Evolutionary conservation across 768 basidiomycete genomes (phyloP).

Genomic region (Russula vinacea): DNA sequence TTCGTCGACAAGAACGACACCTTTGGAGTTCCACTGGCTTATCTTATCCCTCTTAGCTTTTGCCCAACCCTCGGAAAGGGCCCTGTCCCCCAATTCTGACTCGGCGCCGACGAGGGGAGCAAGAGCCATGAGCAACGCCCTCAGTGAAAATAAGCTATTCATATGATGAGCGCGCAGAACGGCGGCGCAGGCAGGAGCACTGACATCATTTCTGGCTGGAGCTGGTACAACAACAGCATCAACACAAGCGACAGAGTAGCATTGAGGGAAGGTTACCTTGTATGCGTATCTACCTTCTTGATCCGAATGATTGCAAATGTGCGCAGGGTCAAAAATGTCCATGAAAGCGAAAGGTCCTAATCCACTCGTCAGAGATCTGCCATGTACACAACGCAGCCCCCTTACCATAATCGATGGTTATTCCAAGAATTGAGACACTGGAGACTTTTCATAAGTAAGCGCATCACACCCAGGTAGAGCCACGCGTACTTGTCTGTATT

Average conservation of each 20-base stretch:
- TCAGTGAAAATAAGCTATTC: conserved; percentile 69
- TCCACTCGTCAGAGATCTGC: conserved; percentile 10
- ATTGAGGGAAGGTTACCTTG: conserved; percentile 38
- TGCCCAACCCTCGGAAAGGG: conserved; percentile 63
- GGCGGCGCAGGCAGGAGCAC: conserved; percentile 30
- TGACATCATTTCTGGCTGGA: conserved; percentile 79
- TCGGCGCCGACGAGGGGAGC: conserved; percentile 88
- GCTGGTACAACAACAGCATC: conserved; percentile 37
- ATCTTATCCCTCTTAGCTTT: conserved; percentile 51
- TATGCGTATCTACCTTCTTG: conserved; percentile 76
- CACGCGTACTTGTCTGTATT: conserved; percentile 88
- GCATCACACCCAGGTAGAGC: conserved; percentile 4
- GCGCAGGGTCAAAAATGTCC: conserved; percentile 82
- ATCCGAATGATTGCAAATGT: conserved; percentile 92
- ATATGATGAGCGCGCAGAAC: conserved; percentile 14
- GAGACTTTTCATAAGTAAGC: conserved; percentile 13
- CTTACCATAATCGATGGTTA: conserved; percentile 75
- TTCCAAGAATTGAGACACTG: conserved; percentile 69
- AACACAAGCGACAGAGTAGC: conserved; percentile 16
- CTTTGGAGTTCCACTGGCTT: conserved; percentile 58
- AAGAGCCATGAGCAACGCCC: conserved; percentile 71
- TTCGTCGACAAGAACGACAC: conserved; percentile 49
- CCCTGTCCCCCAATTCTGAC: conserved; percentile 47
- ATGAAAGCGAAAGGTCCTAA: conserved; percentile 90
- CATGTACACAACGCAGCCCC: neutral